Conservation (phyloP, 2,329 filamentous ascomycete genomes). For the Teratosphaeria destructans region DNA sequence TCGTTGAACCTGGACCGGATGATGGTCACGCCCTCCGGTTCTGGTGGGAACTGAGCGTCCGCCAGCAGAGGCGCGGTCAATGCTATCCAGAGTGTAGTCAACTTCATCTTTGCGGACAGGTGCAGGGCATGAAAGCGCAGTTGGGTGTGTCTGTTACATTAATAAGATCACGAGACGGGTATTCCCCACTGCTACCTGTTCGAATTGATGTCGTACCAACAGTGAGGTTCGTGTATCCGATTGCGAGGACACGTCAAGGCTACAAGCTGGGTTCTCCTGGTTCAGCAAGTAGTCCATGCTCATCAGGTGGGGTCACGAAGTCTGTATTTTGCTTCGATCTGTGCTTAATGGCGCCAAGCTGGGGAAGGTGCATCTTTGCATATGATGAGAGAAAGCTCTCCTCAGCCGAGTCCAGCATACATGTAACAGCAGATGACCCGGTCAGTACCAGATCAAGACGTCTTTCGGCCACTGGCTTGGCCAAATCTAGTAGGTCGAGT, state of each 20-base stretch:
- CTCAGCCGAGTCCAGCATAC: background rate
- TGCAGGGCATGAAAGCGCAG: background rate
- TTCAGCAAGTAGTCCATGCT: background rate
- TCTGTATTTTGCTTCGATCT: background rate
- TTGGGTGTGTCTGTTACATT: background rate
- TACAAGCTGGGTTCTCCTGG: background rate
- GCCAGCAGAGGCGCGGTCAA: background rate
- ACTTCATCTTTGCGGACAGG: background rate
- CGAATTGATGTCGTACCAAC: background rate
- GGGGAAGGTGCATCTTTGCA: background rate
- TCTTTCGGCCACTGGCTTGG: no score
- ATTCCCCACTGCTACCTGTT: background rate
- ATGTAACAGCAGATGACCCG: background rate
- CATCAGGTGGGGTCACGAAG: background rate
- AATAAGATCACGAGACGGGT: no score
- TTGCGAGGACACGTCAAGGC: background rate
- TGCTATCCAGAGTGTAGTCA: background rate
- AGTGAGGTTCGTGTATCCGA: background rate
- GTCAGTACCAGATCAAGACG: no score
- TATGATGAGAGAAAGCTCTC: background rate
- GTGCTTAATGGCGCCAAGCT: background rate
- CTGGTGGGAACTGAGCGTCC: slow-evolving; percentile 6
- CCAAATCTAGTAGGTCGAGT: no score
- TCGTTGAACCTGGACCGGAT: slow-evolving; percentile 2
- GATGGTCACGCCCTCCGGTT: slow-evolving; percentile 5